phyloP scores from a whole-genome alignment of 2,329 filamentous ascomycete genomes.

The Fusarium sp. region DNA sequence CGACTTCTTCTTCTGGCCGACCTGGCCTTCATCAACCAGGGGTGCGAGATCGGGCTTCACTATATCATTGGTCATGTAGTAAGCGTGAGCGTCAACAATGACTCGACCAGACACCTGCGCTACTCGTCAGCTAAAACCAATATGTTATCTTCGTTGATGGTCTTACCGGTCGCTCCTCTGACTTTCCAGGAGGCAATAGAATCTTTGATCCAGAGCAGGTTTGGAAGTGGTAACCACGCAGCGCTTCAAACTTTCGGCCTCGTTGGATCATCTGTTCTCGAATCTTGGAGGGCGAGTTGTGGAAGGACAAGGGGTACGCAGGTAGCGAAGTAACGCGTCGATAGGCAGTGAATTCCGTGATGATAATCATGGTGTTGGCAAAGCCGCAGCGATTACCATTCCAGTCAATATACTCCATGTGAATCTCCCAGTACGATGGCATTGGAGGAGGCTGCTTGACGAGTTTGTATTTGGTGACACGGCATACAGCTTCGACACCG shows the following conservation, averaged over 20 bases:
- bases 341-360: conserved; percentile 41
- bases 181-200: conserved; percentile 32
- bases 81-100: conserved; percentile 48
- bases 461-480: conserved; percentile 44
- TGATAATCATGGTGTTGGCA: conserved; percentile 30
- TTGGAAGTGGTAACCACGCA: conserved; percentile 47
- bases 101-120: conserved; percentile 41
- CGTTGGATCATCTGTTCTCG: conserved; percentile 40
- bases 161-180: conserved; percentile 39
- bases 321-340: conserved; percentile 40
- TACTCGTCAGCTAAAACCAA: not conserved
- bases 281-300: conserved; percentile 31
- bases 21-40: not conserved
- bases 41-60: conserved; percentile 41
- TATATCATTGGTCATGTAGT: conserved; percentile 44
- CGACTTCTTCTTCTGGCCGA: not conserved
- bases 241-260: conserved; percentile 44
- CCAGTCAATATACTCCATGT: conserved; percentile 49
- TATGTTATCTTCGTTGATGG: fast-evolving
- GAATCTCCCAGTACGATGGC: conserved; percentile 35
- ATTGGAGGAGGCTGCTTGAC: fast-evolving
- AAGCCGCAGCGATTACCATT: conserved; percentile 46
- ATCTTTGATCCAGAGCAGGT: conserved; percentile 43
- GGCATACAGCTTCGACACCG: conserved; percentile 48
- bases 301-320: conserved; percentile 44